These are phyloP conservation scores for Elaeagnus macrophylla DNA, from an alignment of 306 rosid genomes.

Conservation along the genomic window DNA sequence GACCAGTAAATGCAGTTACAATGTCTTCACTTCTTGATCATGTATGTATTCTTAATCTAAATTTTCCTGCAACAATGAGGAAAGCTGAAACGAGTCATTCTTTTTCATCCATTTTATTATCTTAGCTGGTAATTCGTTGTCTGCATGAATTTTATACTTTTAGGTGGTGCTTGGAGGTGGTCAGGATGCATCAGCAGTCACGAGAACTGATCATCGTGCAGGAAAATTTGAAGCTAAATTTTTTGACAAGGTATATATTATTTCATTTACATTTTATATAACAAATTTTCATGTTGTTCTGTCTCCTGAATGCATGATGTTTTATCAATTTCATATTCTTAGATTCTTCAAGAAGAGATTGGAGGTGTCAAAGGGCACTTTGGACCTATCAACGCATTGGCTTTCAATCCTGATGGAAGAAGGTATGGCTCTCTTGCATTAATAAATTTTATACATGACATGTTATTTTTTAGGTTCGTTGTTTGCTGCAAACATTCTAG, in stretches of 20 bases:
- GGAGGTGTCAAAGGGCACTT: conserved; percentile 98
- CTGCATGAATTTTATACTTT: background rate
- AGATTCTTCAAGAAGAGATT: conserved; percentile 97
- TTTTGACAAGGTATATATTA: conserved; percentile 53
- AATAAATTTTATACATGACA: background rate
- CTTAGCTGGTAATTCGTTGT: background rate
- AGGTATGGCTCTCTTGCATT: conserved; percentile 36
- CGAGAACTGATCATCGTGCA: conserved; percentile 89
- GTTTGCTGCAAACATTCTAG: background rate
- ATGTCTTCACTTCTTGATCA: conserved; percentile 91
- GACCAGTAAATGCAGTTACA: conserved; percentile 93
- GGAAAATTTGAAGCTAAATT: conserved; percentile 94
- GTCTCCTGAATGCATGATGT: conserved; percentile 8
- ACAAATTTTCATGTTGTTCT: background rate
- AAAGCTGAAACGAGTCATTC: background rate
- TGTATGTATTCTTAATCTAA: conserved; percentile 36
- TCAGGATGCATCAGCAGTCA: conserved; percentile 84
- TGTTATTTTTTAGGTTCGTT: background rate
- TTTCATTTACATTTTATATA: background rate
- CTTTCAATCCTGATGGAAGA: conserved; percentile 91
- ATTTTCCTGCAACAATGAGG: background rate
- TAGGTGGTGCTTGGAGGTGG: conserved; percentile 99
- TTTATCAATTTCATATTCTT: conserved; percentile 13
- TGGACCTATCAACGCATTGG: conserved; percentile 93
- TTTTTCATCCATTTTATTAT: background rate